Conservation (phyloP, 495 filamentous ascomycete genomes). For the Xylaria longipes region DNA sequence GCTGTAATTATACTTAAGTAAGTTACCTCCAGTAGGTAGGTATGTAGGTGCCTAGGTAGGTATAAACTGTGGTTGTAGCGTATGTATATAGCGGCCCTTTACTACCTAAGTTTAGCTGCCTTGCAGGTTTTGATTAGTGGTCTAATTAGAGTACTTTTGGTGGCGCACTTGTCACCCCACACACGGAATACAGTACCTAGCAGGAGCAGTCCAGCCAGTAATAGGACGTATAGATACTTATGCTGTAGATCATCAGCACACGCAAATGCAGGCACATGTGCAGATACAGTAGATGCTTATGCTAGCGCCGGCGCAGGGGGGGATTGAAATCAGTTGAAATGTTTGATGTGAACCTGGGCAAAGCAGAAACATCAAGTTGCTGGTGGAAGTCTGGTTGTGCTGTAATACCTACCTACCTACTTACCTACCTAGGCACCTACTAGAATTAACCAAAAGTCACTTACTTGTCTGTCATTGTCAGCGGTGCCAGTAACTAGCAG, state of each 20-base stretch:
- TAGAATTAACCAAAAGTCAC: not conserved
- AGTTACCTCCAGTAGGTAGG: too few species aligned
- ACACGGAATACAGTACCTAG: not conserved
- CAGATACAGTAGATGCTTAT: conserved; percentile 1
- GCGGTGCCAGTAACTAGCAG: not conserved
- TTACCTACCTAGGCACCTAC: not conserved
- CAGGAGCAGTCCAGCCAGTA: not conserved
- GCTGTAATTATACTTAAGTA: too few species aligned
- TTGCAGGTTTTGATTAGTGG: not conserved
- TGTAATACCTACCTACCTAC: not conserved
- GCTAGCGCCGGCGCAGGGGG: conserved; percentile 3
- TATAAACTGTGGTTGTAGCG: too few species aligned
- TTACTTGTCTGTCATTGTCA: not conserved
- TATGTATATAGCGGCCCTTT: too few species aligned
- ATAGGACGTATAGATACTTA: not conserved
- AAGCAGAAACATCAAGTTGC: conserved; percentile 5
- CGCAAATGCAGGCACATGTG: conserved; percentile 4
- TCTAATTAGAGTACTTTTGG: not conserved
- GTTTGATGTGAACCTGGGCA: not conserved
- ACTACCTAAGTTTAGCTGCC: not conserved
- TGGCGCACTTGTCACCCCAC: not conserved
- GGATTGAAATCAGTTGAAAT: not conserved
- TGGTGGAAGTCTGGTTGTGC: not conserved
- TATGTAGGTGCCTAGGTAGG: too few species aligned
- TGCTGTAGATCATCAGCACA: not conserved